Conservation (phyloP, 2,329 filamentous ascomycete species). For the Fusarium oligoseptatum region DNA sequence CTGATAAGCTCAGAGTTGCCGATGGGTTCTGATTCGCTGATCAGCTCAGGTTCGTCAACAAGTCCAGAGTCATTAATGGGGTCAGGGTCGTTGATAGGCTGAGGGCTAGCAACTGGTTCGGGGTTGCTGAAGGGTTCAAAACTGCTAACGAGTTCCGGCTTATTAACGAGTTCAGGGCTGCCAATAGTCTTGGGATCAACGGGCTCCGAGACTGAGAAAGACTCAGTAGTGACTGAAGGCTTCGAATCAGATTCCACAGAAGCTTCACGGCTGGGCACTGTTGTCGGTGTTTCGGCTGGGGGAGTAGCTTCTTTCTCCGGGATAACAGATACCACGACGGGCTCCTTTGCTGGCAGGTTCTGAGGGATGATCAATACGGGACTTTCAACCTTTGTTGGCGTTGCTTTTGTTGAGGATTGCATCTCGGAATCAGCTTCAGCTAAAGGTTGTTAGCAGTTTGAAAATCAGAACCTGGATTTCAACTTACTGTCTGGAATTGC, state of each 20-base stretch:
- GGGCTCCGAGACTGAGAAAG: not conserved
- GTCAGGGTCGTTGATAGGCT: not conserved
- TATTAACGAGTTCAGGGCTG: not conserved
- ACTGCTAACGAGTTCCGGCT: not conserved
- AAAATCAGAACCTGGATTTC: not conserved
- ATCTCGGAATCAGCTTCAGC: not conserved
- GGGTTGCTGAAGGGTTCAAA: not conserved
- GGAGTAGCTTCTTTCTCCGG: not conserved
- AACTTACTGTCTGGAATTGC: slow-evolving; percentile 2
- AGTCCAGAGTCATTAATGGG: not conserved
- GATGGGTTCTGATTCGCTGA: not conserved
- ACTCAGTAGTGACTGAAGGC: not conserved
- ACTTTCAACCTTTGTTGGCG: not conserved
- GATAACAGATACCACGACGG: not conserved
- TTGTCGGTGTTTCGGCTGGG: not conserved
- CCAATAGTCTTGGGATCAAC: not conserved
- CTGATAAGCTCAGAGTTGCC: not conserved
- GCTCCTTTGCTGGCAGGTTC: not conserved
- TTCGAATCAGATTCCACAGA: not conserved
- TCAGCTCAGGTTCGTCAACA: not conserved
- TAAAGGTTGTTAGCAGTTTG: not conserved
- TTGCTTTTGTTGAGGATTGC: not conserved
- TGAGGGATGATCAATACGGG: not conserved
- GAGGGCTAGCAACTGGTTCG: not conserved
- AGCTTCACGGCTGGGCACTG: not conserved